These are phyloP conservation scores for Brassica napus DNA, from an alignment of 345 rosid genomes.

Conservation along the genomic window DNA sequence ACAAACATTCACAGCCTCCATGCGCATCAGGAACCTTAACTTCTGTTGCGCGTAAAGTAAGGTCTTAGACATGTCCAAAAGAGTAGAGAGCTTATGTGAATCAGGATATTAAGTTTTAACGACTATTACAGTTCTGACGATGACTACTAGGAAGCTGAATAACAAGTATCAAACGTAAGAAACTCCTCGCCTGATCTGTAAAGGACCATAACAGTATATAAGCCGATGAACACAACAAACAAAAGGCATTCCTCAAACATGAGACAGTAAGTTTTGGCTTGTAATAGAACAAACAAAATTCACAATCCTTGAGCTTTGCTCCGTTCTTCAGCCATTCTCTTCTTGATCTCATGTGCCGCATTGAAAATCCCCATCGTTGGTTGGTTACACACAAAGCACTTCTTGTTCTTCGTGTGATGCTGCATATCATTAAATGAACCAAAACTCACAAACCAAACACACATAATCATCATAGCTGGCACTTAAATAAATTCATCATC, in stretches of 20 bases:
- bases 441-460: background rate
- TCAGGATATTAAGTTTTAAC: background rate
- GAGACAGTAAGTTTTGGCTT: background rate
- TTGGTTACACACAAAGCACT: constrained; percentile 84
- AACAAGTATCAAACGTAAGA: background rate
- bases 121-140: background rate
- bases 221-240: background rate
- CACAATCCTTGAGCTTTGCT: constrained; percentile 32
- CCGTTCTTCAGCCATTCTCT: constrained; percentile 40
- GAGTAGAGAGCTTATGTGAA: background rate
- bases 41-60: background rate
- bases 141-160: background rate
- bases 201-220: background rate
- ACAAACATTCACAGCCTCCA: background rate
- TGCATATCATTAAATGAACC: constrained; percentile 36
- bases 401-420: constrained; percentile 88
- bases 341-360: constrained; percentile 72
- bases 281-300: background rate
- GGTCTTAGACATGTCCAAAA: background rate
- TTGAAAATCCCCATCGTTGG: constrained; percentile 86
- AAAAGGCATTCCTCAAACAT: background rate
- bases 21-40: background rate
- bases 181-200: background rate
- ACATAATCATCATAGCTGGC: background rate
- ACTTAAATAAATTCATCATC: background rate